Evolutionary conservation across 163 green algal species (phyloP).

Genomic region (Dunaliella salina): DNA sequence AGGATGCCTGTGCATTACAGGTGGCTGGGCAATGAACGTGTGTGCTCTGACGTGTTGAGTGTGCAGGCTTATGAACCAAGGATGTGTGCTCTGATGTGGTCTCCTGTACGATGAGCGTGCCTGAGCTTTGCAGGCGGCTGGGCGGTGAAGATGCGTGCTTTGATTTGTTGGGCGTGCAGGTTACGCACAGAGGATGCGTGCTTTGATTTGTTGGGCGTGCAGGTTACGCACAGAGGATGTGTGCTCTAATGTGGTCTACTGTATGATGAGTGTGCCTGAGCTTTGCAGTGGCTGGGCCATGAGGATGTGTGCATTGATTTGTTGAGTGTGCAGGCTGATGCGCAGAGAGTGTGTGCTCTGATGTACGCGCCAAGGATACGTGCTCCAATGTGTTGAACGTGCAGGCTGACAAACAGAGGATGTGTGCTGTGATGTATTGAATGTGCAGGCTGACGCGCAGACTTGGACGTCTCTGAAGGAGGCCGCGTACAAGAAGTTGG

Average conservation of each 20-base stretch:
- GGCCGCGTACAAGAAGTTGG: conserved; percentile 34
- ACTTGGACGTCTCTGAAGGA: conserved; percentile 41
- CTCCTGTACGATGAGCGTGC: too few relatives aligned
- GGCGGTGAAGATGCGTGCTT: background rate
- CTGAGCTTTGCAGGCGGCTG: too few relatives aligned
- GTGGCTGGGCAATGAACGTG: background rate
- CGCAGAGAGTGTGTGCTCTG: background rate
- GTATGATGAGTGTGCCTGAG: too few relatives aligned
- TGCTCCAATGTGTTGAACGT: background rate
- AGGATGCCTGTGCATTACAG: too few relatives aligned
- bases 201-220: background rate
- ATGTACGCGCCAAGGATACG: background rate
- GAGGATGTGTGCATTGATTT: background rate
- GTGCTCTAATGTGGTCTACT: too few relatives aligned
- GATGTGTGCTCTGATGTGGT: background rate
- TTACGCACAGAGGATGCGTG: background rate
- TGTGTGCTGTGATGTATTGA: background rate
- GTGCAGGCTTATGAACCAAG: background rate
- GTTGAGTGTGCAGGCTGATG: conserved; percentile 11
- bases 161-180: conserved; percentile 11
- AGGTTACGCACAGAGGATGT: background rate
- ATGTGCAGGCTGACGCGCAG: conserved; percentile 2
- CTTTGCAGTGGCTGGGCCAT: too few relatives aligned
- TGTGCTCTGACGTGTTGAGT: background rate
- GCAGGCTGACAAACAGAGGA: background rate